Percentiles rank a stretch among this genome's conserved stretches.
Conservation (phyloP, 768 basidiomycete species). For the Mycena haematopus region DNA sequence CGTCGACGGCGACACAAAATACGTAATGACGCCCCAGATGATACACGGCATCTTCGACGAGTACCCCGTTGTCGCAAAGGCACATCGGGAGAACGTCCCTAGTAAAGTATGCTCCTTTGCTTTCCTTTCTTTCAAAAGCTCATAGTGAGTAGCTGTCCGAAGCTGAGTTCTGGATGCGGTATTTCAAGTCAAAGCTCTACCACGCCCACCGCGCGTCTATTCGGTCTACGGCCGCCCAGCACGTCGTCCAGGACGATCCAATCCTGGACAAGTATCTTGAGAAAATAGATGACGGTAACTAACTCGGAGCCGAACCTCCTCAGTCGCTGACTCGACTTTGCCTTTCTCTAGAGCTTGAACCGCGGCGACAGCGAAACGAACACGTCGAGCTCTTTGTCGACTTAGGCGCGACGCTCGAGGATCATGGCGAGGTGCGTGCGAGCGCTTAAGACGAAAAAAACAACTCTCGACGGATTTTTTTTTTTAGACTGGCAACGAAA, state of each 20-base stretch:
- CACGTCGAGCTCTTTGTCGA: constrained; percentile 81
- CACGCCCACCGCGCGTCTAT: constrained; percentile 94
- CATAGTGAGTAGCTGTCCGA: constrained; percentile 71
- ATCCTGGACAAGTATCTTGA: constrained; percentile 98
- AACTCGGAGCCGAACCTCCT: not conserved
- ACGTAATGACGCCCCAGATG: constrained; percentile 88
- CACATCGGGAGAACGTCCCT: constrained; percentile 93
- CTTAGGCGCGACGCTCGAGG: constrained; percentile 86
- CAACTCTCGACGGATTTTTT: too few species aligned
- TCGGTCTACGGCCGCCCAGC: constrained; percentile 82
- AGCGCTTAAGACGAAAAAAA: constrained; percentile 1
- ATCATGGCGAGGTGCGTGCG: constrained; percentile 79
- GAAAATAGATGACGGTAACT: constrained; percentile 88
- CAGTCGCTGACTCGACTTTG: constrained; percentile 6
- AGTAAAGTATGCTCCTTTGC: constrained; percentile 60
- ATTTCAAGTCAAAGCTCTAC: constrained; percentile 96
- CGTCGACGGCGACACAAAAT: constrained; percentile 86
- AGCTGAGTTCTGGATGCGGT: constrained; percentile 94
- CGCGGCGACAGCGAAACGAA: constrained; percentile 69
- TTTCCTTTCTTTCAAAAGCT: constrained; percentile 1
- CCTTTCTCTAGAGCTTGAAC: constrained; percentile 69
- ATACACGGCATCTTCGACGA: constrained; percentile 98
- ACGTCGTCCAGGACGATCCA: constrained; percentile 87
- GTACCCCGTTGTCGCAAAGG: constrained; percentile 92
- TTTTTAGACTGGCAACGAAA: constrained; percentile 82